Percentiles rank a stretch among this genome's conserved stretches.
These are phyloP conservation scores for Plectosphaerella sp. DNA, from an alignment of 2,329 filamentous ascomycete genomes.

Conservation along the genomic window DNA sequence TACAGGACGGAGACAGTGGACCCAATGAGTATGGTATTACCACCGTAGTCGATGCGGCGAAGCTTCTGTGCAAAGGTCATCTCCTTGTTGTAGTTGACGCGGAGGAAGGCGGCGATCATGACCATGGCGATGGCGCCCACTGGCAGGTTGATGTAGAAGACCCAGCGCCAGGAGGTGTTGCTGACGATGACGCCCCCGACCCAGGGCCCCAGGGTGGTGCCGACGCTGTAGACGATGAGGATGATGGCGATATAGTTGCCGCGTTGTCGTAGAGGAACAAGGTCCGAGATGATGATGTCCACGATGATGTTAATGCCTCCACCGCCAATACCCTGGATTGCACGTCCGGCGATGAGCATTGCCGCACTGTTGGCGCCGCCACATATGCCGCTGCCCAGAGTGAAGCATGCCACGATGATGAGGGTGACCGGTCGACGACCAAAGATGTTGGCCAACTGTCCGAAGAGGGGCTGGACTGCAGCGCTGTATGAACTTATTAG, in stretches of 20 bases:
- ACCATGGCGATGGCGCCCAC: conserved; percentile 17
- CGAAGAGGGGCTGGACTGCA: conserved; percentile 15
- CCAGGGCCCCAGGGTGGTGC: conserved; percentile 26
- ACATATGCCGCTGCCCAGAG: conserved; percentile 17
- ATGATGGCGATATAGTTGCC: conserved; percentile 31
- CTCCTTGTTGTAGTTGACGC: conserved; percentile 13
- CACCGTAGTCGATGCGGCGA: conserved; percentile 31
- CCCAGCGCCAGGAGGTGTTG: conserved; percentile 35
- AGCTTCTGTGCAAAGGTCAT: conserved; percentile 11
- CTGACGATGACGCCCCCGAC: conserved; percentile 22
- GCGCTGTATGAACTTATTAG: conserved; percentile 12
- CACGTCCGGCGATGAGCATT: conserved; percentile 37
- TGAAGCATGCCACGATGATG: conserved; percentile 12
- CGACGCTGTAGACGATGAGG: conserved; percentile 24
- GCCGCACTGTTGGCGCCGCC: conserved; percentile 14
- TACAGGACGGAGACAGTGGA: conserved; percentile 28
- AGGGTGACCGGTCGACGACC: conserved; percentile 16
- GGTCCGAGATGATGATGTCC: conserved; percentile 30
- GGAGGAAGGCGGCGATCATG: conserved; percentile 17
- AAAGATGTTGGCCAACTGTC: conserved; percentile 19
- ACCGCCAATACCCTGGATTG: conserved; percentile 35
- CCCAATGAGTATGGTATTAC: conserved; percentile 32
- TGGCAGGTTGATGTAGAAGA: conserved; percentile 38
- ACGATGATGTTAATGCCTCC: conserved; percentile 14
- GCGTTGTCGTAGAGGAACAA: conserved; percentile 41